Evolutionary conservation across 371 early-diverging fungal species (phyloP), one percentile per base, ranked within the genome.

Genomic region (Mortierella sp.): DNA sequence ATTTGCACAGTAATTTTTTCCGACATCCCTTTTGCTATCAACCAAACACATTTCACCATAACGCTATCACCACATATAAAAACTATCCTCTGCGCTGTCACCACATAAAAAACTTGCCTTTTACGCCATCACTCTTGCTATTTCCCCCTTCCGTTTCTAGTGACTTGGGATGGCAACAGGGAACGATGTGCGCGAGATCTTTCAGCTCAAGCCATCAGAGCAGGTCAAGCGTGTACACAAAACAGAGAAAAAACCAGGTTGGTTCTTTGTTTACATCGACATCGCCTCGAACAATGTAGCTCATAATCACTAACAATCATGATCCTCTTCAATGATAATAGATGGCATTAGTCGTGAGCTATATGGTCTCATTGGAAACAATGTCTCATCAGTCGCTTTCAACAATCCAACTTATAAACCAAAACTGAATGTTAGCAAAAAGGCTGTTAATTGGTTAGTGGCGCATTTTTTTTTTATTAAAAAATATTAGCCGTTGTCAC

Each of bases 291-390:
- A 15, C 45, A 49, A 56, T 61, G 34, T 22, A 37, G 22, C 5
- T 35, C 26, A 42, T 31, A n/a, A 31, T 43, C 15, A 54, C 51
- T 29, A 13, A 32, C 49, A n/a, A n/a, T 19, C 55, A 4, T 37
- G 40, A 37, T 29, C 17, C 26, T 49, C 12, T 67, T 61, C 19
- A 54, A 29, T 45, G 22, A 43, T 17, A n/a, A 32, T 72, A 93
- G 91, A 91, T 29, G 93, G 91, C 29, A 86, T 92, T 47, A 88
- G 86, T 70, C 84, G 89, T 43, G 93, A 94, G 61, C 71, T 93
- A 19, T 90, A 89, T 58, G 85, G 89, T 8, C 83, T 94, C 35
- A 91, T 92, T 65, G 93, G 93, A 43, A 91, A 91, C 28, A 80
- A 80, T 55, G 89, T 88, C 51, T 91, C 93, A 22, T 88, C 93